Evolutionary conservation across 768 basidiomycete genomes (phyloP).

Genomic region (Hirschioporus abietinus): DNA sequence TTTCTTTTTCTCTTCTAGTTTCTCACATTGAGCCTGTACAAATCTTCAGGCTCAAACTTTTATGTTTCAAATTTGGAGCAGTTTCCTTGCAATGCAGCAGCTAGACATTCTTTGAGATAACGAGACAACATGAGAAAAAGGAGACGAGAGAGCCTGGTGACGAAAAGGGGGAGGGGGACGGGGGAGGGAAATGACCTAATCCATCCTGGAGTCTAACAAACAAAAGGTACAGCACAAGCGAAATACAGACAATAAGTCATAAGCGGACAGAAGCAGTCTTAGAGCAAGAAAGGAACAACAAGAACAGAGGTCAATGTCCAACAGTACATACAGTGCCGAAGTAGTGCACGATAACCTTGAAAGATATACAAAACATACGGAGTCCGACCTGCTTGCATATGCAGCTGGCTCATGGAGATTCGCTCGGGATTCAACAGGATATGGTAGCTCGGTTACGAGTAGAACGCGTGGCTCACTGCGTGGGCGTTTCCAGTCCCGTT

Average conservation of each 20-base stretch:
- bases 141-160: no score
- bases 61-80: no score
- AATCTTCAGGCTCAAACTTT: no score
- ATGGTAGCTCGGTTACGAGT: background rate
- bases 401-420: background rate
- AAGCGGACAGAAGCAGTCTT: background rate
- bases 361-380: background rate
- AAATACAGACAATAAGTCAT: constrained; percentile 1
- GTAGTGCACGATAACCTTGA: background rate
- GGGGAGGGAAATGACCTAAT: background rate
- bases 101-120: no score
- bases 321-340: background rate
- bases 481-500: background rate
- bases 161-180: background rate
- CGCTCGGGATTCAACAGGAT: background rate
- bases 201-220: background rate
- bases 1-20: no score
- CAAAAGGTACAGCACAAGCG: background rate
- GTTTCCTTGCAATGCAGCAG: no score
- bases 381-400: background rate
- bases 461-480: background rate
- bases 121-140: no score
- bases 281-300: background rate
- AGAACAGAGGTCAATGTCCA: background rate
- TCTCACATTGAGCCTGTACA: no score